Percentiles rank a stretch among this genome's conserved stretches.
Evolutionary conservation across 208 protist species (phyloP).

Genomic region (Crithidia sp.): DNA sequence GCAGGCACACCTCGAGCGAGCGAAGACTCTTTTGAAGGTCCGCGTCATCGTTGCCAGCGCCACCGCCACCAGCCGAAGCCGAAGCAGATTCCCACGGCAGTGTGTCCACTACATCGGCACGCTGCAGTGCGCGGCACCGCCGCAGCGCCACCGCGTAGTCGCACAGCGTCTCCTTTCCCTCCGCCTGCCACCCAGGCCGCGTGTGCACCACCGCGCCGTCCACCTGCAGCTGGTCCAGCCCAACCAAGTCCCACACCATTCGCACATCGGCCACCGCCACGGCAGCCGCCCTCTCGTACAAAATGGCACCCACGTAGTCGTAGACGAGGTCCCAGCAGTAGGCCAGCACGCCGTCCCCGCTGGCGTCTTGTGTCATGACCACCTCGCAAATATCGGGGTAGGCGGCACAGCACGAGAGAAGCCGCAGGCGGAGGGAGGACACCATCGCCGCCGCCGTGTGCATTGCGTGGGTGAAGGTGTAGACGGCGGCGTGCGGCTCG

Average conservation of each 20-base stretch:
- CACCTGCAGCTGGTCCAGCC: conserved; percentile 3
- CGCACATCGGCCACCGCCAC: conserved; percentile 38
- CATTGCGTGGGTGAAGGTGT: conserved; percentile 50
- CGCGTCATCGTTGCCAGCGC: not conserved
- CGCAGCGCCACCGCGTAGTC: conserved; percentile 29
- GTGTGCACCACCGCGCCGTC: not conserved
- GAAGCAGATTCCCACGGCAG: no score
- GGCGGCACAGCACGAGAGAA: conserved; percentile 57
- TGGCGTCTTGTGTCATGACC: conserved; percentile 20
- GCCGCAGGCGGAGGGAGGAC: conserved; percentile 68
- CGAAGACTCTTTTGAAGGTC: not conserved
- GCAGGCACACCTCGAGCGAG: not conserved
- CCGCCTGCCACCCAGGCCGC: conserved; percentile 1
- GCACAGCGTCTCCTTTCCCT: conserved; percentile 19
- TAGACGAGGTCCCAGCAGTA: conserved; percentile 62
- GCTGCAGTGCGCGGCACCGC: conserved; percentile 16
- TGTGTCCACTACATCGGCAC: conserved; percentile 5
- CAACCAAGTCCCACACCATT: conserved; percentile 28
- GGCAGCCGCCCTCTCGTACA: conserved; percentile 47
- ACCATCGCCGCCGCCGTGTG: conserved; percentile 57
- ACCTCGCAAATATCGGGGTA: conserved; percentile 52
- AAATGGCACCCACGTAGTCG: conserved; percentile 43
- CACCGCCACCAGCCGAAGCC: no score
- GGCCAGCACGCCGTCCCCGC: conserved; percentile 34
- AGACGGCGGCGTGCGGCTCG: conserved; percentile 25